Evolutionary conservation across 345 rosid genomes (phyloP).

Genomic region (Aurinia saxatilis): DNA sequence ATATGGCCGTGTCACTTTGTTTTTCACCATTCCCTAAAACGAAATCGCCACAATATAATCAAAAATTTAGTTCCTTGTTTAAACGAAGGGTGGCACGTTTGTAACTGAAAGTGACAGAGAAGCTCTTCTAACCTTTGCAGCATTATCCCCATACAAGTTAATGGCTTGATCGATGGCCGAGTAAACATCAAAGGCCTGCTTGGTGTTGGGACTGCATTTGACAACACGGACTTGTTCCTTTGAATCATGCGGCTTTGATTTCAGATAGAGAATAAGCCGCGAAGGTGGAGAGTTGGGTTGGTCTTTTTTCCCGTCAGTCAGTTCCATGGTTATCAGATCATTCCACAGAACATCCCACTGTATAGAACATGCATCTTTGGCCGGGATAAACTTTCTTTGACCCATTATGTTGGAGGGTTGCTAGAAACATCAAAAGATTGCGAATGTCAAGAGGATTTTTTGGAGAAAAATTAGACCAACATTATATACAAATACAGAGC

Average conservation of each 20-base stretch:
- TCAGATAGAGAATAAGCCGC: conserved; percentile 52
- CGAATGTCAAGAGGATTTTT: conserved; percentile 4
- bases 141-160: conserved; percentile 50
- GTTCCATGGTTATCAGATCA: conserved; percentile 78
- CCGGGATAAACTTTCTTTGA: conserved; percentile 85
- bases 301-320: conserved; percentile 80
- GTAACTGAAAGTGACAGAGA: background rate
- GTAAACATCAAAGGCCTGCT: conserved; percentile 66
- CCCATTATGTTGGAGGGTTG: conserved; percentile 80
- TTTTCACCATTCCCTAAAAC: conserved; percentile 60
- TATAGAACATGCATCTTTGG: conserved; percentile 87
- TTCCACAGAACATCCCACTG: conserved; percentile 84
- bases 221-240: conserved; percentile 67
- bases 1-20: conserved; percentile 79
- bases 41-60: background rate
- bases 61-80: background rate
- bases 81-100: background rate
- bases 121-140: conserved; percentile 47
- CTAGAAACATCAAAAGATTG: conserved; percentile 32
- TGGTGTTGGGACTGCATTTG: conserved; percentile 66
- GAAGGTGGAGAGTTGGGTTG: conserved; percentile 66
- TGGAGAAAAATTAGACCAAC: background rate
- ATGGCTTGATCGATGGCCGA: conserved; percentile 64
- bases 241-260: conserved; percentile 41
- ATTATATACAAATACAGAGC: background rate